phyloP scores from a whole-genome alignment of 441 rosid genomes.

The Erysimum pusillum region DNA sequence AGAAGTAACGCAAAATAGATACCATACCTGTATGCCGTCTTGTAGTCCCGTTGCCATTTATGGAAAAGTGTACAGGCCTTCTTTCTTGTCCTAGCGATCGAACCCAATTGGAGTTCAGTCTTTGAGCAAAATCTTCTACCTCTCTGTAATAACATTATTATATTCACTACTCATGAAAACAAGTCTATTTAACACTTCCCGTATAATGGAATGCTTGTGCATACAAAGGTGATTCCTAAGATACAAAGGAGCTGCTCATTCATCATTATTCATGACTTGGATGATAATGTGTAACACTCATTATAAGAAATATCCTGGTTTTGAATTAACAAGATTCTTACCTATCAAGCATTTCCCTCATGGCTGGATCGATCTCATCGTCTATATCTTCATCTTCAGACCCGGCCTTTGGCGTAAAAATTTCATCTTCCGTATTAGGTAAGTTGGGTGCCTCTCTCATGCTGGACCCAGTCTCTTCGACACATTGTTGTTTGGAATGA shows the following conservation, averaged over 20 bases:
- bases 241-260: constrained; percentile 1
- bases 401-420: constrained; percentile 54
- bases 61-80: constrained; percentile 50
- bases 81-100: constrained; percentile 61
- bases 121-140: constrained; percentile 77
- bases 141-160: constrained; percentile 52
- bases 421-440: constrained; percentile 52
- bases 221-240: constrained; percentile 2
- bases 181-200: neutral
- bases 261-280: constrained; percentile 19
- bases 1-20: neutral
- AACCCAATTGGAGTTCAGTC: constrained; percentile 62
- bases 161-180: constrained; percentile 9
- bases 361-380: constrained; percentile 90
- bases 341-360: constrained; percentile 85
- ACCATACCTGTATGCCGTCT: constrained; percentile 60
- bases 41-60: constrained; percentile 59
- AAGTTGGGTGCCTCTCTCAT: constrained; percentile 48
- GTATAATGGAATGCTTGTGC: constrained; percentile 17
- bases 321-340: constrained; percentile 45
- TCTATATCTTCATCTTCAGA: constrained; percentile 74
- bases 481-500: constrained; percentile 46
- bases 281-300: neutral
- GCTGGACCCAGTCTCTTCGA: constrained; percentile 49
- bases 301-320: constrained; percentile 1